Evolutionary conservation across 495 filamentous ascomycete genomes (phyloP), one percentile per base, ranked within the genome.

Genomic region (Lasiosphaeria hispida): DNA sequence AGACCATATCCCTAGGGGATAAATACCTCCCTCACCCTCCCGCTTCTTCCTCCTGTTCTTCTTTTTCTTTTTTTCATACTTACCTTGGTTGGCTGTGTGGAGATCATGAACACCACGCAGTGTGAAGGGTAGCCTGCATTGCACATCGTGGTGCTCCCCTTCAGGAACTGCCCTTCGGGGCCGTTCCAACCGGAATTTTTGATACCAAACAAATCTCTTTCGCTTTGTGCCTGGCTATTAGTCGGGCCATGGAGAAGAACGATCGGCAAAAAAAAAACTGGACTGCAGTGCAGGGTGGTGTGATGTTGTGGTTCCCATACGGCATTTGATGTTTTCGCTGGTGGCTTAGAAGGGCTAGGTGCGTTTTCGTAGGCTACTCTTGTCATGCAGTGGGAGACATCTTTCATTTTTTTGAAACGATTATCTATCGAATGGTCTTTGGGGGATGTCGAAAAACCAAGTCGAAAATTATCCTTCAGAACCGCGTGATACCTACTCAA

Each of bases 101-200:
- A 63, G 70, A 60, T 73, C 70, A 73, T 52, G 63, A 72, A 67
- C 15, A 54, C 59, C 53, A 51, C 18, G 57, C 19, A 55, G 49
- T 57, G 66, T 54, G 37, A 49, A 36, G 64, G 59, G 53, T 53
- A 63, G 61, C 70, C 68, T 71, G 64, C 70, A 72, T 71, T 72
- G 68, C 68, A 71, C 70, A 65, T 63, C 68, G 69, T 59, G 69
- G 69, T 55, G 67, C 58, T 60, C 15, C 40, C 61, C 41, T 45
- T 39, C 41, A 45, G 69, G 56, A 62, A 71, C 68, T 73, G 70
- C 64, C 69, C 69, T 71, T 71, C 69, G 70, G 70, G 70, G 67
- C 69, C 70, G 69, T 71, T 60, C 55, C 57, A 63, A 65, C 64
- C 64, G 62, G 36, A 73, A 73, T 73, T 73, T 73, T 73, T 71